Base-by-base conservation (phyloP, 768 basidiomycete species). In the Lactarius akahatsu region DNA sequence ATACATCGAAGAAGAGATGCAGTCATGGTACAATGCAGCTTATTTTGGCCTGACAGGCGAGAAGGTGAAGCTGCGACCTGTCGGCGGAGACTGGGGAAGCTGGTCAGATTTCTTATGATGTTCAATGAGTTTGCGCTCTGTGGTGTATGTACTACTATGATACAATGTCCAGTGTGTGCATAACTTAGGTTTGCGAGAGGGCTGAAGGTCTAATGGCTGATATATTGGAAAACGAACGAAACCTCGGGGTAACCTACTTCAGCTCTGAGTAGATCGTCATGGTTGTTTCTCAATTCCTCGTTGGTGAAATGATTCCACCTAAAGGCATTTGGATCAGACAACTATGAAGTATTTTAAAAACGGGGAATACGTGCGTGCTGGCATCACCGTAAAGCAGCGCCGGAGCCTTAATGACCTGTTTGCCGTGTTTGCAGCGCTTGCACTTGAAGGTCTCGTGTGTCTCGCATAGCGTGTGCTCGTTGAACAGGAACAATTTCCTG, bases 271-370 rank as follows among this genome's bases (percentile, higher is more conserved):
- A 99, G 82, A 74, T 98, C 96, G 72, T 99, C 97, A 72, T 99
- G 97, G 72, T 97, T 95, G 72, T 86, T 90, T 76, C 85, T 87
- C 57, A 99, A 81, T 73, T 97, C 93, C 0, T 76, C 79, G 71
- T 97, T 98, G 4, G 92, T 91, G 75, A 94, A 95, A 74, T 99
- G 97, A 76, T 99, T 98, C 97, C 97, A 98, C 32, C 96, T 97
- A 73, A 34, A 57, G 50, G 30, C 36, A 59, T 26, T 34, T 55
- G 59, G 38, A 55, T 30, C 56, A n/a, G 38, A 0, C 40, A 60
- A 26, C 38, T 18, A 30, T 18, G 16, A 26, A 56, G 56, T 59
- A 40, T 38, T 1, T 23, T 30, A 11, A 32, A 58, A 40, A 43
- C 32, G 65, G 50, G 16, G 61, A 69, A 59, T 7, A 87, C 95